Percentiles rank a stretch among this genome's conserved stretches.
phyloP scores from a whole-genome alignment of 2,329 filamentous ascomycete genomes.

The Pseudogymnoascus sp. region DNA sequence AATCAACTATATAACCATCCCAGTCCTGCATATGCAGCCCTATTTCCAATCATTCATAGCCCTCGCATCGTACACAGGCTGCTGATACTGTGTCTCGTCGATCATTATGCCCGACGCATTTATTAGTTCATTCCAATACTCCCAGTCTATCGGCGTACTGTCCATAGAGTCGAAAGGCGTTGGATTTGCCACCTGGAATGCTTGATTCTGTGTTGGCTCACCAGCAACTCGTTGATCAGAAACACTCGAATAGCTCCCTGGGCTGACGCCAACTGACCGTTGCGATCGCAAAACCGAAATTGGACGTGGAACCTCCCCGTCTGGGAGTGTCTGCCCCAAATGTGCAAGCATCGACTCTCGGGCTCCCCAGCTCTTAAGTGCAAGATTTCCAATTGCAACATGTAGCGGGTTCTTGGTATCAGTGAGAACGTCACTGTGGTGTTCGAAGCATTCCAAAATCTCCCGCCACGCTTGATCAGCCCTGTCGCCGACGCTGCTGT shows the following conservation, averaged over 20 bases:
- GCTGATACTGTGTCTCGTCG: background rate
- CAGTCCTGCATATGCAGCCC: background rate
- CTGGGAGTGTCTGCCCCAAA: slow-evolving; percentile 10
- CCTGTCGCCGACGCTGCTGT: slow-evolving; percentile 24
- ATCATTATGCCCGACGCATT: slow-evolving; percentile 16
- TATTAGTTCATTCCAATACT: slow-evolving; percentile 27
- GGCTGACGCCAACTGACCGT: slow-evolving; percentile 16
- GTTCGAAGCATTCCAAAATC: slow-evolving; percentile 24
- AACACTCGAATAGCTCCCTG: background rate
- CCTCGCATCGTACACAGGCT: background rate
- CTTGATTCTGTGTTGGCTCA: slow-evolving; percentile 9
- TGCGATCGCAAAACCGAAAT: slow-evolving; percentile 21
- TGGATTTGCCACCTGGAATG: slow-evolving; percentile 14
- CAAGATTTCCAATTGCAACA: slow-evolving; percentile 25
- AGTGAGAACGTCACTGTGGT: slow-evolving; percentile 24
- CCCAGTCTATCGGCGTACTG: slow-evolving; percentile 24
- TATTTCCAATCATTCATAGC: background rate
- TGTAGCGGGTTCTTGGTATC: slow-evolving; percentile 25
- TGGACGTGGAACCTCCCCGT: slow-evolving; percentile 16
- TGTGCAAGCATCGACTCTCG: slow-evolving; percentile 21
- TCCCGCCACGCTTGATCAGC: slow-evolving; percentile 28
- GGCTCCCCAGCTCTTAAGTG: slow-evolving; percentile 26
- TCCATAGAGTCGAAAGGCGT: slow-evolving; percentile 17
- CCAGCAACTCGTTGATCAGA: slow-evolving; percentile 12
- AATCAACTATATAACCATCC: background rate